These are phyloP conservation scores for Boletus sp. DNA, from an alignment of 768 basidiomycete genomes.

Conservation along the genomic window DNA sequence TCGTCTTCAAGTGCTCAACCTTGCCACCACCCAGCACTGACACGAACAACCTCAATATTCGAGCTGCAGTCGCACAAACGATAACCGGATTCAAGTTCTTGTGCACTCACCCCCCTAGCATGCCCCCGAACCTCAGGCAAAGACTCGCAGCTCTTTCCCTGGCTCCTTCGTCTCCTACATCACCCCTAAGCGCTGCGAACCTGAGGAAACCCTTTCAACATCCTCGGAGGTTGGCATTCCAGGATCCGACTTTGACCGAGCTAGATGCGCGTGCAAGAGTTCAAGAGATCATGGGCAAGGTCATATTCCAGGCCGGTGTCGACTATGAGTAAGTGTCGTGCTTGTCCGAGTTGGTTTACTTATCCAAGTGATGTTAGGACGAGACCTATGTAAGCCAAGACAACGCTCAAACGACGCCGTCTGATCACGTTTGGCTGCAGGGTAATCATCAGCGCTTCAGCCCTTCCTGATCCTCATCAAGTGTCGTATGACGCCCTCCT, in stretches of 20 bases:
- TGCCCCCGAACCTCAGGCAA: constrained; percentile 56
- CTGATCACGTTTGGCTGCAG: constrained; percentile 37
- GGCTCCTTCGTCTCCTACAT: constrained; percentile 47
- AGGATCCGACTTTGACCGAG: constrained; percentile 22
- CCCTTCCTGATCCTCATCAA: constrained; percentile 73
- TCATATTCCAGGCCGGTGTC: constrained; percentile 87
- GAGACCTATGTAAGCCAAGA: constrained; percentile 69
- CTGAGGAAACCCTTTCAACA: constrained; percentile 44
- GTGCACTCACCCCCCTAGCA: background rate
- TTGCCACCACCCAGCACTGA: background rate
- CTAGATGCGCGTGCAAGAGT: constrained; percentile 41
- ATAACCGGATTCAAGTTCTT: background rate
- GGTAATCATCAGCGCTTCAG: constrained; percentile 81
- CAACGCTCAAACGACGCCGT: background rate
- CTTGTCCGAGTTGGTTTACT: constrained; percentile 9
- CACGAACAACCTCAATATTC: background rate
- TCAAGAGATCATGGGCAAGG: constrained; percentile 61
- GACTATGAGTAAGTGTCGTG: constrained; percentile 72
- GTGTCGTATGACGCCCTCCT: constrained; percentile 77
- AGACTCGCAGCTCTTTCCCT: constrained; percentile 60
- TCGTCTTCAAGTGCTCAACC: background rate
- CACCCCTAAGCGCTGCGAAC: constrained; percentile 25
- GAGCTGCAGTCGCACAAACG: background rate
- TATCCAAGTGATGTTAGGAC: constrained; percentile 48
- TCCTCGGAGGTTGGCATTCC: constrained; percentile 48